Base-by-base conservation (phyloP, 2,329 filamentous ascomycete genomes). In the Ceratocystis eucalypticola region DNA sequence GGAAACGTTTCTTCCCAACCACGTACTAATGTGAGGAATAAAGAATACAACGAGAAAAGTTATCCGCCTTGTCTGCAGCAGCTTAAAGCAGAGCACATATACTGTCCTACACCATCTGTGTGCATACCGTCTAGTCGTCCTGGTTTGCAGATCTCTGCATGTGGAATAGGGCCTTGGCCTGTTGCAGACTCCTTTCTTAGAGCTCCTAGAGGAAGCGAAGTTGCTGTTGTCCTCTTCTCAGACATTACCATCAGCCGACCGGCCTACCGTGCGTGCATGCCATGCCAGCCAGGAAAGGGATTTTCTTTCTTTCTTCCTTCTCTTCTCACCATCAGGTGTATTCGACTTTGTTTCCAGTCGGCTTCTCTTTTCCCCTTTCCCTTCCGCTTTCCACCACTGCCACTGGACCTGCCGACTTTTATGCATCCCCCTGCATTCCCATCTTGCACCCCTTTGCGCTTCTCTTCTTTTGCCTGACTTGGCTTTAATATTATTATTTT, bases 291-390 rank as follows among this genome's bases (percentile, higher is more conserved):
- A 59, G 28, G 3, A 33, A 59, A 59, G 28, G 55, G 55, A 17
- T 20, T 33, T 59, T 30, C 22, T 22, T 22, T 22, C 17, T 37
- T 22, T 22, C 17, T 37, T 15, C 10, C 10, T 12, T 41, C 37
- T 41, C 37, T 41, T 41, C 10, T 41, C 10, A 41, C 37, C 37
- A 2, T 28, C 8, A 15, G 20, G 48, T 59, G 28, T 20, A 15
- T 59, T 59, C 55, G 25, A 59, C 17, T n/a, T 20, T n/a, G 55
- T n/a, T 59, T 59, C 55, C 55, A 59, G 30, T 20, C 17, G 5
- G 20, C 30, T 59, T 59, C 55, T 59, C 25, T 59, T 59, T 59
- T 59, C 55, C 55, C 55, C 12, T 59, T 59, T n/a, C 55, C 17
- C 10, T 57, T 57, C 25, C 25, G 6, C 12, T 17, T 30, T 57